phyloP scores from a whole-genome alignment of 2,329 filamentous ascomycete species.

The Verticillium klebahnii region DNA sequence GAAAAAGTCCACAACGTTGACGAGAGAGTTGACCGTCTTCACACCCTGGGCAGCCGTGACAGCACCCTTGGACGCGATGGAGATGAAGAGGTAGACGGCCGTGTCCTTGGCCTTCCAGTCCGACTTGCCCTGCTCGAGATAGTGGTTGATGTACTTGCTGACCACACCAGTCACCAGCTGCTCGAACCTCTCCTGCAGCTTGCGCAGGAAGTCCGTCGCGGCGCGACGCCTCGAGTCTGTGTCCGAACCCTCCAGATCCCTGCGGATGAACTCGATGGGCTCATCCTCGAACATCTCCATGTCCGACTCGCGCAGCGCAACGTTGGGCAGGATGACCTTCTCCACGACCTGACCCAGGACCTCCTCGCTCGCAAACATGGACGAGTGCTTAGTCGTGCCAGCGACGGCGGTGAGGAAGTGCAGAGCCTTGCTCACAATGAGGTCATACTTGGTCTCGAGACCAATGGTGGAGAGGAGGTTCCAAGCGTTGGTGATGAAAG shows the following conservation, averaged over 20 bases:
- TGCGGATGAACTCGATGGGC: conserved; percentile 94
- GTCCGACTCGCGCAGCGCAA: conserved; percentile 87
- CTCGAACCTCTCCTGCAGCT: conserved; percentile 87
- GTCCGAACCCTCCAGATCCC: conserved; percentile 93
- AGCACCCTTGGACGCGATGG: conserved; percentile 86
- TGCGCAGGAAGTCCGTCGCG: conserved; percentile 88
- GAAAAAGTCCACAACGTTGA: conserved; percentile 93
- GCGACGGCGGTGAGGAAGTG: conserved; percentile 92
- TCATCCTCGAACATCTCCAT: conserved; percentile 97
- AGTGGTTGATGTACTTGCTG: conserved; percentile 79
- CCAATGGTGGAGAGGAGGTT: conserved; percentile 82
- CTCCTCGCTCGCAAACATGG: conserved; percentile 77
- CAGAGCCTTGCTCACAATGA: conserved; percentile 87
- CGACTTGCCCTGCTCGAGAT: conserved; percentile 71
- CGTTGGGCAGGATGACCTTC: conserved; percentile 92
- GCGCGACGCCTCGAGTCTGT: conserved; percentile 88
- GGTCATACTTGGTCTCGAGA: conserved; percentile 86
- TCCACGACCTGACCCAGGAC: conserved; percentile 85
- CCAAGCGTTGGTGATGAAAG: conserved; percentile 90
- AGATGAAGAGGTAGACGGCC: conserved; percentile 93
- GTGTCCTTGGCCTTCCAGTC: conserved; percentile 99
- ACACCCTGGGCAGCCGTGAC: conserved; percentile 87
- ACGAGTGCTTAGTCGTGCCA: conserved; percentile 70
- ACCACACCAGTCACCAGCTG: conserved; percentile 81
- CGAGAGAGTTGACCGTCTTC: conserved; percentile 78